A percentile compares a stretch with the other conserved stretches of the same genome.
Evolutionary conservation across 1,139 yeast genomes (phyloP).

Genomic region (Kodamaea plutei): DNA sequence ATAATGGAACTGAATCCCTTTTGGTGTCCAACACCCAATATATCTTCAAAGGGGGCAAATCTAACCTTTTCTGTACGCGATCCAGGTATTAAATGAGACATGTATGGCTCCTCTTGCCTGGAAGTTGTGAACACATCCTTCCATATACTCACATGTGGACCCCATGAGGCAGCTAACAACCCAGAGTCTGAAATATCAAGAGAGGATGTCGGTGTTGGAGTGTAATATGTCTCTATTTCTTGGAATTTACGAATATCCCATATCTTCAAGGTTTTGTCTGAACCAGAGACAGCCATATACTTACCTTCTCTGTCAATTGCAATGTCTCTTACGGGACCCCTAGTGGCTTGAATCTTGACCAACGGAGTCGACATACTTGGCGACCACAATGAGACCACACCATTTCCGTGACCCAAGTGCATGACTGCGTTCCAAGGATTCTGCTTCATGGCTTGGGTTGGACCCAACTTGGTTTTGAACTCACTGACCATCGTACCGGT

Average conservation of each 20-base stretch:
- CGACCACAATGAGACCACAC: slow-evolving; percentile 90
- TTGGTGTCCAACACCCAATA: slow-evolving; percentile 82
- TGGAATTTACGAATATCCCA: slow-evolving; percentile 92
- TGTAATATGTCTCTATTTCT: slow-evolving; percentile 65
- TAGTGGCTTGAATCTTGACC: slow-evolving; percentile 72
- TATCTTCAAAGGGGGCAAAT: slow-evolving; percentile 95
- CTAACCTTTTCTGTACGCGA: slow-evolving; percentile 62
- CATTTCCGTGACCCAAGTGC: slow-evolving; percentile 91
- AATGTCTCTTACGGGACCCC: slow-evolving; percentile 84
- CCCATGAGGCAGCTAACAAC: slow-evolving; percentile 84
- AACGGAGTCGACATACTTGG: slow-evolving; percentile 86
- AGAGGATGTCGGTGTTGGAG: slow-evolving; percentile 85
- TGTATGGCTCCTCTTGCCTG: slow-evolving; percentile 74
- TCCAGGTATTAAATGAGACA: slow-evolving; percentile 85
- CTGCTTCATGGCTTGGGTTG: slow-evolving; percentile 81
- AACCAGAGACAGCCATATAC: slow-evolving; percentile 92
- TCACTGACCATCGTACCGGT: slow-evolving; percentile 87
- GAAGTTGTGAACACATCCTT: slow-evolving; percentile 58
- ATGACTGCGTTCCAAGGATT: slow-evolving; percentile 96
- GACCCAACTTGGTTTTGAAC: slow-evolving; percentile 81
- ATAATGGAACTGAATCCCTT: slow-evolving; percentile 75
- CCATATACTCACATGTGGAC: slow-evolving; percentile 90
- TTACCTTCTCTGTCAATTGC: slow-evolving; percentile 90
- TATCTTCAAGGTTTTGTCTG: slow-evolving; percentile 77
- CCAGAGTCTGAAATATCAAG: slow-evolving; percentile 86